phyloP scores from a whole-genome alignment of 2,329 filamentous ascomycete species.

The Hypocreales sp. region DNA sequence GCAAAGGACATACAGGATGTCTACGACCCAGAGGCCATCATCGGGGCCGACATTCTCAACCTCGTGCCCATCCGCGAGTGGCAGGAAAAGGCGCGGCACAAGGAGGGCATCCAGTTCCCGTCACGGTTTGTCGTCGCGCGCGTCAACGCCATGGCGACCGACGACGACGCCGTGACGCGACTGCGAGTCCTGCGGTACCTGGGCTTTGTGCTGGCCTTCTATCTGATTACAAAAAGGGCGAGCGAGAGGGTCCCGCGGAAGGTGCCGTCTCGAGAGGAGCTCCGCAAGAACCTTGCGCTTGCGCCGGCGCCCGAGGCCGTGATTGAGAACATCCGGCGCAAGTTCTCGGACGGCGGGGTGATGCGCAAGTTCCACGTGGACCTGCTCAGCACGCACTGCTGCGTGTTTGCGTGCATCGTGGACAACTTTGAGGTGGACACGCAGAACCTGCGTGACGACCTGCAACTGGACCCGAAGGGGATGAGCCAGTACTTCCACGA shows the following conservation, averaged over 20 bases:
- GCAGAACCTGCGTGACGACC: conserved; percentile 52
- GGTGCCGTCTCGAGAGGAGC: conserved; percentile 46
- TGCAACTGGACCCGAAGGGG: conserved; percentile 55
- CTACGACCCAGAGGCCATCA: conserved; percentile 50
- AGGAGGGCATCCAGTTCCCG: conserved; percentile 37
- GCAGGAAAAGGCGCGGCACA: conserved; percentile 48
- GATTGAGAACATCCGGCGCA: conserved; percentile 50
- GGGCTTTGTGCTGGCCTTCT: conserved; percentile 39
- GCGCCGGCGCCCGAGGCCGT: conserved; percentile 44
- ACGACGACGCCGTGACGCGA: conserved; percentile 34
- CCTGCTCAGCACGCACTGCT: conserved; percentile 58
- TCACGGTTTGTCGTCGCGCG: conserved; percentile 53
- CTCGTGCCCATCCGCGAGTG: conserved; percentile 58
- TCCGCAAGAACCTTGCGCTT: conserved; percentile 40
- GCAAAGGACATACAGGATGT: conserved; percentile 57
- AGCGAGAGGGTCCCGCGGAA: conserved; percentile 29
- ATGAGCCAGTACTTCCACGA: conserved; percentile 61
- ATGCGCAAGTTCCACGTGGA: conserved; percentile 61
- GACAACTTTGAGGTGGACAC: conserved; percentile 63
- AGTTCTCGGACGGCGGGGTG: conserved; percentile 47
- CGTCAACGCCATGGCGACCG: conserved; percentile 36
- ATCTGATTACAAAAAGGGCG: conserved; percentile 28
- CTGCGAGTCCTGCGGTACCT: conserved; percentile 46
- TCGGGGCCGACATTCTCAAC: conserved; percentile 52
- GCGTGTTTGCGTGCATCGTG: conserved; percentile 53